These are phyloP conservation scores for Pneumocystis wakefieldiae DNA, from an alignment of 1,139 yeast genomes.

Conservation along the genomic window DNA sequence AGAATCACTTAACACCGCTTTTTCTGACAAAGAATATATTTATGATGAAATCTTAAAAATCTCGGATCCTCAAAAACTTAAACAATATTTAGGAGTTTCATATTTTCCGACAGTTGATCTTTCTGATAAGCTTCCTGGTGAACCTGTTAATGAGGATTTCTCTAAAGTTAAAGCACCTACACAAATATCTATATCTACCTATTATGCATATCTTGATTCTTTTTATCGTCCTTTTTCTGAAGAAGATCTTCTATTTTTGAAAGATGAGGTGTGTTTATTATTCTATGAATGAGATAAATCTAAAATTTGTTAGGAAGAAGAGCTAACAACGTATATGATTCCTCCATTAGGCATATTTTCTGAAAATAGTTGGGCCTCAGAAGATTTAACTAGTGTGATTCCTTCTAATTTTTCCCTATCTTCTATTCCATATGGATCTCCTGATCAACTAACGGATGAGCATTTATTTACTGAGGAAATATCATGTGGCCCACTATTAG, in stretches of 20 bases:
- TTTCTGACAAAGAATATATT: neutral
- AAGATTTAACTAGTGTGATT: constrained; percentile 30
- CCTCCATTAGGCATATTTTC: constrained; percentile 79
- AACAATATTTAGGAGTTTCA: constrained; percentile 72
- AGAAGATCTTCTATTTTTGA: constrained; percentile 65
- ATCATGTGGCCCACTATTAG: constrained; percentile 85
- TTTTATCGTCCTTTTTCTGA: constrained; percentile 62
- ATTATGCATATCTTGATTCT: constrained; percentile 71
- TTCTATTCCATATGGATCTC: constrained; percentile 30
- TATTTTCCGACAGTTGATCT: constrained; percentile 73
- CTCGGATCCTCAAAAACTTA: constrained; percentile 41
- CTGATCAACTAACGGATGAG: constrained; percentile 47
- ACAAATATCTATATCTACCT: constrained; percentile 86
- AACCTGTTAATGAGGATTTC: constrained; percentile 72
- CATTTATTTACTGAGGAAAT: constrained; percentile 54
- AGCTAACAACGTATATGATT: constrained; percentile 31
- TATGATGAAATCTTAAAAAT: neutral
- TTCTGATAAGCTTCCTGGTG: constrained; percentile 67
- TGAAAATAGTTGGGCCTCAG: constrained; percentile 74
- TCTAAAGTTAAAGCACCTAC: constrained; percentile 75
- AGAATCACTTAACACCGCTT: neutral
- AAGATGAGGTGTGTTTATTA: constrained; percentile 44
- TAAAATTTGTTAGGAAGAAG: constrained; percentile 12
- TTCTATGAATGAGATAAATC: constrained; percentile 5
- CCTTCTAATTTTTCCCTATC: constrained; percentile 9